These are phyloP conservation scores for Flagelloscypha sp. DNA, from an alignment of 768 basidiomycete species.

Conservation along the genomic window DNA sequence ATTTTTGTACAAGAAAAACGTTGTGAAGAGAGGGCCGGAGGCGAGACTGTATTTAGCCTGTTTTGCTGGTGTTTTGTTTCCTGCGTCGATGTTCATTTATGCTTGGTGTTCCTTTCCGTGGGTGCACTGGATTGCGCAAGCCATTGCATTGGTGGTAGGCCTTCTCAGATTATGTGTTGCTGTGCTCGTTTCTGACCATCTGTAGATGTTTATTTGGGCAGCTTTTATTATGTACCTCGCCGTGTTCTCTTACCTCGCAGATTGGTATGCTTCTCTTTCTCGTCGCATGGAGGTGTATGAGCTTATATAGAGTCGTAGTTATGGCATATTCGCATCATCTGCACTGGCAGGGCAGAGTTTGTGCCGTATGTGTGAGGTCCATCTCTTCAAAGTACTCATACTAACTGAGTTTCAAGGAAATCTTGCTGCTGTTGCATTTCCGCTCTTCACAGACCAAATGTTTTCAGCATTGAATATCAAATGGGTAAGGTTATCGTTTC, in stretches of 20 bases:
- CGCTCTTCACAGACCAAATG: slow-evolving; percentile 36
- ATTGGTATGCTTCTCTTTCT: slow-evolving; percentile 26
- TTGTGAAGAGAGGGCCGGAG: slow-evolving; percentile 30
- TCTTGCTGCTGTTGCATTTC: slow-evolving; percentile 27
- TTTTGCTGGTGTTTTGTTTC: slow-evolving; percentile 27
- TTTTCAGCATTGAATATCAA: slow-evolving; percentile 31
- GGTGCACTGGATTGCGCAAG: slow-evolving; percentile 39
- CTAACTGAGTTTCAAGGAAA: slow-evolving; percentile 20
- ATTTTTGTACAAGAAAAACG: slow-evolving; percentile 20
- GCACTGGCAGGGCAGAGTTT: slow-evolving; percentile 42
- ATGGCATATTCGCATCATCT: slow-evolving; percentile 36
- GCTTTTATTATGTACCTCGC: slow-evolving; percentile 32
- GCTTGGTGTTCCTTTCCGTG: slow-evolving; percentile 38
- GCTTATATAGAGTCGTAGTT: slow-evolving; percentile 11
- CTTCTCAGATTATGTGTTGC: not conserved
- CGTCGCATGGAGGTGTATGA: not conserved
- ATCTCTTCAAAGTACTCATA: not conserved
- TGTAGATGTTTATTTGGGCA: slow-evolving; percentile 28
- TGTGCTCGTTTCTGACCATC: slow-evolving; percentile 8
- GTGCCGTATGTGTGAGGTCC: slow-evolving; percentile 21
- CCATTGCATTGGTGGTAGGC: slow-evolving; percentile 24
- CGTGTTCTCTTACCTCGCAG: slow-evolving; percentile 37
- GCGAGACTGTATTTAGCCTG: slow-evolving; percentile 35
- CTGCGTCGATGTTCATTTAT: slow-evolving; percentile 39
- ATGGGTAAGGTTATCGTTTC: too few relatives aligned